Conservation (phyloP, 1,284 basidiomycete genomes). For the Trichosporon sp. region DNA sequence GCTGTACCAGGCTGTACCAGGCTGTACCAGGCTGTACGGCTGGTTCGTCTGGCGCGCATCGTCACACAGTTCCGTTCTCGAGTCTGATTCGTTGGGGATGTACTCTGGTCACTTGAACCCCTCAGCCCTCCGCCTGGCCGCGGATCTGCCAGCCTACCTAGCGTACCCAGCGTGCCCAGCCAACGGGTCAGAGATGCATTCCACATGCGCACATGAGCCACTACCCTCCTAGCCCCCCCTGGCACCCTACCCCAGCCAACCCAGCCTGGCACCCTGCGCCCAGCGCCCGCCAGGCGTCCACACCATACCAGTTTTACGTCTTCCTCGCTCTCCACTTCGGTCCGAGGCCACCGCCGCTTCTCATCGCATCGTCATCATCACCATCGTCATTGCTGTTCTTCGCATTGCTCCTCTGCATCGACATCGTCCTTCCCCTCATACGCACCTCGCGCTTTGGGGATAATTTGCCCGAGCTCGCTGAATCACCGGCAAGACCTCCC, state of each 20-base stretch:
- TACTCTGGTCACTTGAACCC: not conserved
- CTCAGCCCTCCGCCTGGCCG: not conserved
- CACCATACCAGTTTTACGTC: not conserved
- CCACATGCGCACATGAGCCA: not conserved
- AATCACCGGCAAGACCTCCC: not conserved
- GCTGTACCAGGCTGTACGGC: not conserved
- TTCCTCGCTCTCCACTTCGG: not conserved
- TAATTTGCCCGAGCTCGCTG: not conserved
- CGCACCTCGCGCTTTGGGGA: conserved; percentile 1
- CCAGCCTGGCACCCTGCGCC: too few relatives aligned
- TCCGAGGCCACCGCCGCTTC: not conserved
- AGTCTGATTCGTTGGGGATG: conserved; percentile 4
- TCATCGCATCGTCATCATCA: not conserved
- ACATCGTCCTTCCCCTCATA: not conserved
- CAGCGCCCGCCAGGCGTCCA: too few relatives aligned
- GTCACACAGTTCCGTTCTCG: not conserved
- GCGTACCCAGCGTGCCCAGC: not conserved
- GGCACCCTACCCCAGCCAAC: not conserved
- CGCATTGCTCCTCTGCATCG: not conserved
- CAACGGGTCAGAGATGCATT: not conserved
- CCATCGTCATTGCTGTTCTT: not conserved
- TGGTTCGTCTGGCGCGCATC: not conserved
- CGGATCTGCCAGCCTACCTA: not conserved
- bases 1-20: too few relatives aligned
- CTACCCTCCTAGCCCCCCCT: not conserved